Evolutionary conservation across 306 rosid species (phyloP).

Genomic region (Prunus dulcis): DNA sequence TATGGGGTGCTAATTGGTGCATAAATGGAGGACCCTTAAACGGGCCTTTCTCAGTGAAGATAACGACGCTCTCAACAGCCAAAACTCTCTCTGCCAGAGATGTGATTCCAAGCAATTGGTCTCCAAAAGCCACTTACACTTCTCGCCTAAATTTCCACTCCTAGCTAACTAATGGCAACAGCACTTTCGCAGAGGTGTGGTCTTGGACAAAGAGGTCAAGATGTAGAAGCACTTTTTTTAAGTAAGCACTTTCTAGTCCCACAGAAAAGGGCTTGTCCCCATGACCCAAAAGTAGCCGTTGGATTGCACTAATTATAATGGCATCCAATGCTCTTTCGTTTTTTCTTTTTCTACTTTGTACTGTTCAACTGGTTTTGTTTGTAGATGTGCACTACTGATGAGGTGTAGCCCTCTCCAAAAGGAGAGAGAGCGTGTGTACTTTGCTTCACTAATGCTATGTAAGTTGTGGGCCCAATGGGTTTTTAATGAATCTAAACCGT

Average conservation of each 20-base stretch:
- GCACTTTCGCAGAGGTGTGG: not conserved
- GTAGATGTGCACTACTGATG: constrained; percentile 1
- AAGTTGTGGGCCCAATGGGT: constrained; percentile 19
- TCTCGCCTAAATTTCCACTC: constrained; percentile 60
- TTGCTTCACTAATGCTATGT: not conserved
- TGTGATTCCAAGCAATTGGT: constrained; percentile 76
- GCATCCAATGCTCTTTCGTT: constrained; percentile 32
- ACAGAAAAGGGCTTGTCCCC: constrained; percentile 5
- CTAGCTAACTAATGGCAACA: not conserved
- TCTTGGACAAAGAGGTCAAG: not conserved
- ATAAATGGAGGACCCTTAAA: constrained; percentile 55
- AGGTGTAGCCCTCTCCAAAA: constrained; percentile 70
- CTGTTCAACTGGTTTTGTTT: constrained; percentile 20
- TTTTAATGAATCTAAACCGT: constrained; percentile 28
- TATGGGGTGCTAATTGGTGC: constrained; percentile 95
- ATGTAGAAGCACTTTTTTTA: not conserved
- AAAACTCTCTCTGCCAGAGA: constrained; percentile 60
- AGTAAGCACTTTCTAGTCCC: not conserved
- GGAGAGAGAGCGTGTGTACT: constrained; percentile 69
- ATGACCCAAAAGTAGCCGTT: constrained; percentile 32
- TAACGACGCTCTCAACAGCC: constrained; percentile 58
- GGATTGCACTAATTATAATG: constrained; percentile 28
- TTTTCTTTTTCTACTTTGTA: constrained; percentile 1
- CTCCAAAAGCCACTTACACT: constrained; percentile 78
- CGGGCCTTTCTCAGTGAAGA: constrained; percentile 86